Conservation (phyloP, 192 early-diverging fungal genomes). For the Coemansia sp. region DNA sequence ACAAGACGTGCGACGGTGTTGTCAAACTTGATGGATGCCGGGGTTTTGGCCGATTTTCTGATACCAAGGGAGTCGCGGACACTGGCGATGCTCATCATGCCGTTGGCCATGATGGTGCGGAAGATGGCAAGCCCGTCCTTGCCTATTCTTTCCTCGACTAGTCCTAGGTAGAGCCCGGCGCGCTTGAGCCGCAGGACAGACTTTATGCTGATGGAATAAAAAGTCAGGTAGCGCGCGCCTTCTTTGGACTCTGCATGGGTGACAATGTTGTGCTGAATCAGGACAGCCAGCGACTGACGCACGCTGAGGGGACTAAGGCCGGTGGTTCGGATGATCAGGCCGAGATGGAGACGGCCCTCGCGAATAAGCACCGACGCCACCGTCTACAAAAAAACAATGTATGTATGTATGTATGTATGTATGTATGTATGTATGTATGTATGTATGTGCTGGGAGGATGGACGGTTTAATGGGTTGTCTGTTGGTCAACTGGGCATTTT, state of each 20-base stretch:
- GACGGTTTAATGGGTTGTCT: too few species aligned
- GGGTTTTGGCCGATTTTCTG: conserved; percentile 9
- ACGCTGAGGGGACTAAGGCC: conserved; percentile 55
- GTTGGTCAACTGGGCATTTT: too few species aligned
- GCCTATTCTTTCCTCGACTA: conserved; percentile 58
- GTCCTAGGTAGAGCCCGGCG: conserved; percentile 57
- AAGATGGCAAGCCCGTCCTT: conserved; percentile 56
- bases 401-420: neutral
- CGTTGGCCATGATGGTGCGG: conserved; percentile 51
- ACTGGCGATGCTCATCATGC: conserved; percentile 31
- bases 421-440: neutral
- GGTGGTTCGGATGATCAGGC: conserved; percentile 51
- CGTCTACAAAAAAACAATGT: conserved; percentile 13
- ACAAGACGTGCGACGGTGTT: conserved; percentile 51
- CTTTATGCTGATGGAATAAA: conserved; percentile 61
- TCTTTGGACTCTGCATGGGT: conserved; percentile 68
- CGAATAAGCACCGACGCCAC: conserved; percentile 30
- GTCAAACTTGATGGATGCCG: conserved; percentile 26
- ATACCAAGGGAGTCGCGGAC: conserved; percentile 24
- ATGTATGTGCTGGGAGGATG: too few species aligned
- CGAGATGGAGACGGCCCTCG: conserved; percentile 66
- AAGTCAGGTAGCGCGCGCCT: conserved; percentile 58
- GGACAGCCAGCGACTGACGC: conserved; percentile 70
- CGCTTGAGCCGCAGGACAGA: conserved; percentile 61
- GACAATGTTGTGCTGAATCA: conserved; percentile 84